A percentile compares a stretch with the other conserved stretches of the same genome.
phyloP scores from a whole-genome alignment of 163 green algal genomes.

The Chlorella variabilis region DNA sequence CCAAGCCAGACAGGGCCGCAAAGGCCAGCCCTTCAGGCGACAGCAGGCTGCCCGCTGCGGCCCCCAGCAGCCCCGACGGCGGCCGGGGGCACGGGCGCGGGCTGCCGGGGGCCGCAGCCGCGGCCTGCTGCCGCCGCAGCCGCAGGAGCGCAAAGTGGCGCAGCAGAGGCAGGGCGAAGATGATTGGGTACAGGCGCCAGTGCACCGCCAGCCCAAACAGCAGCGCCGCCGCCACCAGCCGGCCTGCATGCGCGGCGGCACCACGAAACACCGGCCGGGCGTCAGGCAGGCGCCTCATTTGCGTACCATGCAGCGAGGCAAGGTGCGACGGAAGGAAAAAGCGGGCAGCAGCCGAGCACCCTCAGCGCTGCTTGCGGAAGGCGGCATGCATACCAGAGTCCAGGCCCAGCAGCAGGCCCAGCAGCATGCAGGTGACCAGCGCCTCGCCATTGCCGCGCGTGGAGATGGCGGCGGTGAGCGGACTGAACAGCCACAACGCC shows the following conservation, averaged over 20 bases:
- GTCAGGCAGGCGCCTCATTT: too few species aligned
- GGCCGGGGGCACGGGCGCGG: neutral
- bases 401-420: conserved; percentile 72
- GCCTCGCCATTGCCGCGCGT: conserved; percentile 90
- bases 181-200: conserved; percentile 91
- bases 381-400: conserved; percentile 5
- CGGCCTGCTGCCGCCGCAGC: neutral
- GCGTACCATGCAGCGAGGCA: too few species aligned
- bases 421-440: conserved; percentile 77
- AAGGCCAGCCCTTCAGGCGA: conserved; percentile 18
- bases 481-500: conserved; percentile 92
- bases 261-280: too few species aligned
- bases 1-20: conserved; percentile 10
- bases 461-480: conserved; percentile 90
- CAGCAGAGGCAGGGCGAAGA: conserved; percentile 85
- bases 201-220: conserved; percentile 91
- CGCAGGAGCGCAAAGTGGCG: conserved; percentile 63
- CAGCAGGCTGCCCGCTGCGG: conserved; percentile 6
- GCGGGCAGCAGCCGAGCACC: neutral
- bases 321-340: too few species aligned
- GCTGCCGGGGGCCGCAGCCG: neutral
- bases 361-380: neutral
- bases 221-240: conserved; percentile 47
- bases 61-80: neutral
- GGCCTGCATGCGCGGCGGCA: conserved; percentile 33